Conservation (phyloP, 352 stramenopile genomes). For the Discostella stelligera region DNA sequence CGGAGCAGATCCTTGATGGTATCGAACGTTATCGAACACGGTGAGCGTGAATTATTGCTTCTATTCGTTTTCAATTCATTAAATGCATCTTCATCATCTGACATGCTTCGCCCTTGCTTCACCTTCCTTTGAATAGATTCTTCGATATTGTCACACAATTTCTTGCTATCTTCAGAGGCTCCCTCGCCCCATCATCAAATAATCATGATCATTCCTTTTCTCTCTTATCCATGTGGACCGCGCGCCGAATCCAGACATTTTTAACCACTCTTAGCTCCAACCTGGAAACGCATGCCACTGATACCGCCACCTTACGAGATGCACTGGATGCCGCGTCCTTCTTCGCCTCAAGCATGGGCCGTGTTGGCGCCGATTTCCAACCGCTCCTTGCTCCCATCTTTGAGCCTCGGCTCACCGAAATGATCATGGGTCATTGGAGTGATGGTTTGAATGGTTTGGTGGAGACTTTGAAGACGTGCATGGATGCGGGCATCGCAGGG, state of each 20-base stretch:
- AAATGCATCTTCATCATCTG: slow-evolving; percentile 6
- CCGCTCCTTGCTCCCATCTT: slow-evolving; percentile 68
- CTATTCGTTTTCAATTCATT: not conserved
- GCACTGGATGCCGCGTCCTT: slow-evolving; percentile 78
- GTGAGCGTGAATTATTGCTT: slow-evolving; percentile 24
- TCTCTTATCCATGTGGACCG: slow-evolving; percentile 79
- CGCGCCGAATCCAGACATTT: slow-evolving; percentile 71
- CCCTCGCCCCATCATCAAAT: slow-evolving; percentile 45
- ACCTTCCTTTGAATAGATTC: slow-evolving; percentile 34
- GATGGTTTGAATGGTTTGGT: slow-evolving; percentile 68
- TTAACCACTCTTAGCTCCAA: slow-evolving; percentile 62
- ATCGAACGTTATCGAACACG: slow-evolving; percentile 80
- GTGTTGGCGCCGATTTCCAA: slow-evolving; percentile 81
- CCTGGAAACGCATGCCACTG: slow-evolving; percentile 58
- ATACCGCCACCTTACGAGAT: slow-evolving; percentile 73
- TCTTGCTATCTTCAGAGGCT: slow-evolving; percentile 78
- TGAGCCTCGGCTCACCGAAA: slow-evolving; percentile 59
- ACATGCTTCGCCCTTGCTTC: slow-evolving; percentile 22
- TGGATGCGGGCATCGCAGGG: slow-evolving; percentile 69
- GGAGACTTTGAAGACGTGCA: slow-evolving; percentile 74
- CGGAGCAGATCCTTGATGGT: slow-evolving; percentile 77
- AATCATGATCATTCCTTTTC: slow-evolving; percentile 55
- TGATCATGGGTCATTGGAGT: slow-evolving; percentile 66
- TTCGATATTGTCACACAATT: slow-evolving; percentile 84
- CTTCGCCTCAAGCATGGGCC: slow-evolving; percentile 79